Evolutionary conservation across 352 stramenopile species (phyloP), one percentile per base, ranked within the genome.

Genomic region (Pythium vanterpoolii): DNA sequence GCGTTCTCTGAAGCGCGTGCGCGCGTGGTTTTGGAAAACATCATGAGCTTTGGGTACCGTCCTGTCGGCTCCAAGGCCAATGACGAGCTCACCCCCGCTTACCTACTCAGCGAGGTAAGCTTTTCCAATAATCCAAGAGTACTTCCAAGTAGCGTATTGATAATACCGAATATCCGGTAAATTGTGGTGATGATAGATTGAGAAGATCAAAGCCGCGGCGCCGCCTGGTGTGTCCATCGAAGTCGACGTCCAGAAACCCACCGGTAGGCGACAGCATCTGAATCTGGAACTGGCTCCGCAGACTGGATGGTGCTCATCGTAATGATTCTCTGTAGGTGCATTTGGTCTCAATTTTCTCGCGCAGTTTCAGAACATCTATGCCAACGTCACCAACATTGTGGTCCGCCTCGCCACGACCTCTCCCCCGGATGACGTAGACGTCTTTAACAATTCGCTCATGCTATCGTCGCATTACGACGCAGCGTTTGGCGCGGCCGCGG

Each of bases 341-440:
- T 92, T 92, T 65, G 83, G 83, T 5, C 60, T 92, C 26, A 71
- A 92, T 57, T 92, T 92, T 46, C 74, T 90, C 28, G 73, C 76
- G 24, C 79, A 87, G 39, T 92, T 92, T 67, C 83, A 92, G 59
- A 92, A 92, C 62, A 87, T 92, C 56, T 92, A 92, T 68, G 78
- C 83, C 38, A 92, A 92, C 44, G 79, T 92, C 43, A 92, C 78
- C 42, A 92, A 92, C 51, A 87, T 92, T 53, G 56, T 92, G 16
- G 83, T 92, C 13, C 83, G 81, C 11, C 58, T 92, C 1, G 68
- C 73, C 8, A 74, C 60, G 1, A 57, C 68, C 1, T 38, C 70
- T 34, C 61, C 57, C 6, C 48, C 56, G 7, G n/a, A 16, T 19
- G 38, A 21, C 11, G 52, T 26, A 3, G 71, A 85, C n/a, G 68